These are phyloP conservation scores for Echites panduratus DNA, from an alignment of 257 asterid genomes.

Conservation along the genomic window DNA sequence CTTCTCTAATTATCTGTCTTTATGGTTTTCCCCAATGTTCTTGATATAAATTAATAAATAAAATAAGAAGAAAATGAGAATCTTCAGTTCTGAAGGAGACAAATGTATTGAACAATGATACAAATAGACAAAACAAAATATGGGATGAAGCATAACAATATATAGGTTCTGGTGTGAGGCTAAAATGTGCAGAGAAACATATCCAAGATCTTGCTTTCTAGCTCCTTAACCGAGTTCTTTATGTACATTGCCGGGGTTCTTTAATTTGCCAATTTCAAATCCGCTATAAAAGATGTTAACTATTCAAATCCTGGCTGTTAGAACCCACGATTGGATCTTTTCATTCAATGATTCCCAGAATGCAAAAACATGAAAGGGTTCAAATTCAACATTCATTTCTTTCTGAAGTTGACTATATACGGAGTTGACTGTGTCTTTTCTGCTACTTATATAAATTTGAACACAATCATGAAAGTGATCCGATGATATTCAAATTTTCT, in stretches of 20 bases:
- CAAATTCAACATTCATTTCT: conserved; percentile 52
- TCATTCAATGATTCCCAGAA: conserved; percentile 52
- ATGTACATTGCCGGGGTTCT: conserved; percentile 74
- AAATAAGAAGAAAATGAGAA: not conserved
- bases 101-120: not conserved
- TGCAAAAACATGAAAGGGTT: conserved; percentile 40
- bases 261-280: conserved; percentile 66
- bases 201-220: conserved; percentile 63
- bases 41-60: not conserved
- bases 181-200: not conserved
- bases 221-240: conserved; percentile 68
- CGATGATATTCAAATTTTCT: conserved; percentile 50
- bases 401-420: conserved; percentile 40
- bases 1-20: not conserved
- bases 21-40: not conserved
- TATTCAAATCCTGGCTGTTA: conserved; percentile 53
- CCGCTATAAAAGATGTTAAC: conserved; percentile 58
- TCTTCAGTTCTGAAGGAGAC: not conserved
- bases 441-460: conserved; percentile 58
- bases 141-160: not conserved
- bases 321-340: conserved; percentile 71
- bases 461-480: conserved; percentile 60
- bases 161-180: not conserved
- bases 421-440: conserved; percentile 50
- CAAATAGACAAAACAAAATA: not conserved